phyloP scores from a whole-genome alignment of 139 green algal genomes.

The Chlamydomonas eustigma region DNA sequence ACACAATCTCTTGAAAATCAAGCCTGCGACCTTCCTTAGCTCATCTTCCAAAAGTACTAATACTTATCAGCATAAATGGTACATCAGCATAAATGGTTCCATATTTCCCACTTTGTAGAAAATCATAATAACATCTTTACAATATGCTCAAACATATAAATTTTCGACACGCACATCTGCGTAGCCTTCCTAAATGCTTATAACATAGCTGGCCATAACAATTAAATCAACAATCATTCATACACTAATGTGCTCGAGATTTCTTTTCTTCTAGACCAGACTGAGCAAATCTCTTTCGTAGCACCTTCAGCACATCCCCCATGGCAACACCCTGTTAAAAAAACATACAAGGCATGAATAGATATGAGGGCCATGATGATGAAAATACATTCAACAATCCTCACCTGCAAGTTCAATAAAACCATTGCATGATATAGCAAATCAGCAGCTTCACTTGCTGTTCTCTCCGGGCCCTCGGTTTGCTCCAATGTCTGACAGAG shows the following conservation, averaged over 20 bases:
- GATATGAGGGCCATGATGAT: background rate
- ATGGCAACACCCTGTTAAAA: slow-evolving; percentile 69
- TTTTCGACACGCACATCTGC: too few species aligned
- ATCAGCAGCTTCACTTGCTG: slow-evolving; percentile 90
- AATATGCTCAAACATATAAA: too few species aligned
- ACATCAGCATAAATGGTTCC: too few species aligned
- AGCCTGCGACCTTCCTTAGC: too few species aligned
- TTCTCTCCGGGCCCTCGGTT: slow-evolving; percentile 78
- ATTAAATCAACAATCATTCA: too few species aligned
- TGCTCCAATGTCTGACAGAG: slow-evolving; percentile 19
- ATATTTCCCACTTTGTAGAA: too few species aligned
- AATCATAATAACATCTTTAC: too few species aligned
- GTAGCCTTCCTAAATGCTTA: too few species aligned
- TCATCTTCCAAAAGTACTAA: too few species aligned
- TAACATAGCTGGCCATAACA: too few species aligned
- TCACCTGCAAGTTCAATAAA: slow-evolving; percentile 77
- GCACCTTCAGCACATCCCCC: slow-evolving; percentile 72
- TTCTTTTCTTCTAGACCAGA: slow-evolving; percentile 92
- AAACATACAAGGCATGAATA: background rate
- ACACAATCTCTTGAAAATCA: too few species aligned
- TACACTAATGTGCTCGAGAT: slow-evolving; percentile 46
- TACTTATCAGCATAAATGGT: too few species aligned
- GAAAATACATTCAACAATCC: background rate
- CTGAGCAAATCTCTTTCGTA: slow-evolving; percentile 72
- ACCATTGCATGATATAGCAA: slow-evolving; percentile 98